Evolutionary conservation across 2,329 filamentous ascomycete species (phyloP).

Genomic region (Colletotrichum sansevieriae): DNA sequence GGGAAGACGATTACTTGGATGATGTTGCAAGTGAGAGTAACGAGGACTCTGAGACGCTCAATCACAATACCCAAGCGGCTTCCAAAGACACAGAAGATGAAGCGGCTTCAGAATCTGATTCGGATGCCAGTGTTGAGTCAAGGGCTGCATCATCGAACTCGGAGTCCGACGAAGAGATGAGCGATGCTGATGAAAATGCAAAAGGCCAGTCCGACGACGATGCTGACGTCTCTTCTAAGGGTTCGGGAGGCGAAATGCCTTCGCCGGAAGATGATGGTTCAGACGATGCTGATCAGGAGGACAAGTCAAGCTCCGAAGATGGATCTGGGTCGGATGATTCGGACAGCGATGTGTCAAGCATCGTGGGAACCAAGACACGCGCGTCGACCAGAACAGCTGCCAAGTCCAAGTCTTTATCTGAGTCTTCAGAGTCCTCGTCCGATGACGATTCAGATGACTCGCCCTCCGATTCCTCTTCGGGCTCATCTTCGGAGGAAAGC

Average conservation of each 20-base stretch:
- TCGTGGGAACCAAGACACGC: background rate
- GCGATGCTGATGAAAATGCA: background rate
- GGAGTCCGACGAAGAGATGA: constrained; percentile 14
- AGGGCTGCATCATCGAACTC: background rate
- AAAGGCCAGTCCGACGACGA: background rate
- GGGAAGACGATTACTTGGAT: background rate
- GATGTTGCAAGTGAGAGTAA: constrained; percentile 5
- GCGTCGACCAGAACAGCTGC: background rate
- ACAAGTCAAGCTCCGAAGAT: constrained; percentile 12
- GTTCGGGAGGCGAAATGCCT: constrained; percentile 4
- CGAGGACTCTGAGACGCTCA: constrained; percentile 5
- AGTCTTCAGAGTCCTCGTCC: background rate
- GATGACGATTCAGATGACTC: background rate
- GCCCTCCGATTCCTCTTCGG: constrained; percentile 18
- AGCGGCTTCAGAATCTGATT: constrained; percentile 48
- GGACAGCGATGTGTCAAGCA: constrained; percentile 30
- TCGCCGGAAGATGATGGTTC: background rate
- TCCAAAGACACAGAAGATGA: constrained; percentile 33
- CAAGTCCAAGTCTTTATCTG: too few species aligned
- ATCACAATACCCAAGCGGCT: constrained; percentile 15
- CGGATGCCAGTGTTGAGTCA: constrained; percentile 49
- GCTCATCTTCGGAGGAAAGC: constrained; percentile 31
- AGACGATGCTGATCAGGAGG: constrained; percentile 4
- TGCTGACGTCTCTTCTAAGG: background rate
- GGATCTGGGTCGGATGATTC: constrained; percentile 37